Base-by-base conservation (phyloP, 345 rosid genomes). In the Gossypium thurberi region DNA sequence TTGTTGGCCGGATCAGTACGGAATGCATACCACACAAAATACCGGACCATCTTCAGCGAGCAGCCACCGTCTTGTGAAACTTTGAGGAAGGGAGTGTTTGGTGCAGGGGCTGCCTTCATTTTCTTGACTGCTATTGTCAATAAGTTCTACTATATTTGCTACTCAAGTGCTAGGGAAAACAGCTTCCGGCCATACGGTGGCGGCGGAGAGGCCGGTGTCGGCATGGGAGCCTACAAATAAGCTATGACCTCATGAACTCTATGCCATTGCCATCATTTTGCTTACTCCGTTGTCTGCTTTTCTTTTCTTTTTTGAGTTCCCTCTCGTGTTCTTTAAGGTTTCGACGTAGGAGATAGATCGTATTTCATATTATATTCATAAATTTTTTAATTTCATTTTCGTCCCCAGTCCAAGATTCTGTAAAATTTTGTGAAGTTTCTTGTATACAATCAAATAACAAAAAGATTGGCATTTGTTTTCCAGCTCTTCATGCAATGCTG, bases 1-100 rank as follows among this genome's bases (percentile, higher is more conserved):
- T 77, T 95, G 84, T 75, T 92, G 69, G 98, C 96, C 18, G 98
- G 96, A 72, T 89, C 99, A 0, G 92, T 92, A 12, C 87, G 84
- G 81, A 92, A 95, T 76, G 98, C 98, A 1, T 89, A 92, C 81
- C 97, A 91, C 84, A 88, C 97, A 75, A 92, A 85, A 80, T 91
- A 91, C 85, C 78, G 94, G 84, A 87, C 91, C 33, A 62, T 91
- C 48, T 83, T 90, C 73, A 73, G 82, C 58, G 91, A 81, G 58
- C 76, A 82, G 67, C 89, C 90, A 69, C 97, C 91, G 10, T 83
- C 87, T 42, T 95, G 99, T 76, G 85, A 88, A 63, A 92, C 93
- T 0, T 64, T 92, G 79, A 91, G 98, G 73, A 88, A 89, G 75
- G 99, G 98, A 0, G 98, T 95, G 55, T 95, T 95, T 10, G 98